phyloP scores from a whole-genome alignment of 768 basidiomycete species.

The Suillus spraguei region DNA sequence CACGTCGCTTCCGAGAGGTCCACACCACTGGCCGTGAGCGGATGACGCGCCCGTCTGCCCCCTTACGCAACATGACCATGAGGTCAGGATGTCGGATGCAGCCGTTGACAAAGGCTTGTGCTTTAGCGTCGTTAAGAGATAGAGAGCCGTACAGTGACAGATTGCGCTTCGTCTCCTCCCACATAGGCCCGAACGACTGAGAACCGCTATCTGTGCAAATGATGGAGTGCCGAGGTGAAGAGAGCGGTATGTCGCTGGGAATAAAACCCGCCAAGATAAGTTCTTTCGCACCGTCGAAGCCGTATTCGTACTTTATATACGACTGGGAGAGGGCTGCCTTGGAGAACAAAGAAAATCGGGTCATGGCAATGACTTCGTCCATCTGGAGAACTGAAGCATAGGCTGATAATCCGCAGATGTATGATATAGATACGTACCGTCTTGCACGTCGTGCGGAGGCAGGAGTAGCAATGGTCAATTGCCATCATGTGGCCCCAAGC shows the following conservation, averaged over 20 bases:
- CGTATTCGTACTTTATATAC: constrained; percentile 24
- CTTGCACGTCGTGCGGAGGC: constrained; percentile 34
- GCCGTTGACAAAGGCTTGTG: constrained; percentile 32
- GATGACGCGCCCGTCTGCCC: constrained; percentile 28
- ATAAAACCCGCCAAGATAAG: constrained; percentile 36
- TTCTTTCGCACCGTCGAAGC: constrained; percentile 26
- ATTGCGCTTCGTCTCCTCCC: constrained; percentile 33
- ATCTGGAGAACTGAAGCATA: constrained; percentile 20
- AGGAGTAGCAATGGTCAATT: constrained; percentile 33
- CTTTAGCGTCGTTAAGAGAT: constrained; percentile 30
- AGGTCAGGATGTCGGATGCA: constrained; percentile 34
- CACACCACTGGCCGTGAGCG: constrained; percentile 28
- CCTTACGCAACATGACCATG: constrained; percentile 35
- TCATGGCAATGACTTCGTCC: constrained; percentile 33
- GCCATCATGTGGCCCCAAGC: constrained; percentile 39
- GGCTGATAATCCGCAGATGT: background rate
- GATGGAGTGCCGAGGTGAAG: constrained; percentile 27
- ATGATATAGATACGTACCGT: constrained; percentile 24
- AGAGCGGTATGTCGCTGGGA: constrained; percentile 24
- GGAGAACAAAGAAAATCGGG: constrained; percentile 29
- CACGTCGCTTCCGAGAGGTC: constrained; percentile 31
- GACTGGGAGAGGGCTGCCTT: constrained; percentile 19
- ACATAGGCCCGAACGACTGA: constrained; percentile 20
- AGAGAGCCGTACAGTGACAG: constrained; percentile 28
- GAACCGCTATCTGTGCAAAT: constrained; percentile 18